Conservation (phyloP, 805 yeast genomes). For the Barnettozyma pratensis region DNA sequence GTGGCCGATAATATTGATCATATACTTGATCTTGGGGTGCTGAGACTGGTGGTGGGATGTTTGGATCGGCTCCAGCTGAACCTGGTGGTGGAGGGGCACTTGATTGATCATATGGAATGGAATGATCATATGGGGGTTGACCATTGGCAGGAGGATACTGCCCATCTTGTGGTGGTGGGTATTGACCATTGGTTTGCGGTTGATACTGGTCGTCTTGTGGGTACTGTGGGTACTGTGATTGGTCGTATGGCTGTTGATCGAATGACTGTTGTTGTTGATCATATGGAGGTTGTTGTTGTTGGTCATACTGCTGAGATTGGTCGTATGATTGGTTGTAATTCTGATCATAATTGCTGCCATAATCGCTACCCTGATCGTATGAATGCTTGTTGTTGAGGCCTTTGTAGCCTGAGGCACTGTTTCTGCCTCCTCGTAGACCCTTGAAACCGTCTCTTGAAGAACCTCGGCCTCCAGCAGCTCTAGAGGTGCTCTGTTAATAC, state of each 20-base stretch:
- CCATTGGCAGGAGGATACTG: background rate
- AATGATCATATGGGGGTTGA: too few relatives aligned
- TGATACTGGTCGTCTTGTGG: background rate
- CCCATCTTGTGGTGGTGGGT: background rate
- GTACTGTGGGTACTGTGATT: background rate
- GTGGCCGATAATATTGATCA: background rate
- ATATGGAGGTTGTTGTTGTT: background rate
- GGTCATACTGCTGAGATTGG: background rate
- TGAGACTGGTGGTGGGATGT: background rate
- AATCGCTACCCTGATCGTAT: background rate
- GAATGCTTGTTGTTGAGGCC: background rate
- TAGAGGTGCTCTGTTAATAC: too few relatives aligned
- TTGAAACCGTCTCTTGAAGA: background rate
- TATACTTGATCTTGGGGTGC: background rate
- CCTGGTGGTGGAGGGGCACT: background rate
- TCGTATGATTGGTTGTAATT: background rate
- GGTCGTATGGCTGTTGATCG: slow-evolving; percentile 1
- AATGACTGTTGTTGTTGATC: background rate
- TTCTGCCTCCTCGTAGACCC: background rate
- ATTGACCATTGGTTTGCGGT: too few relatives aligned
- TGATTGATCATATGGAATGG: background rate
- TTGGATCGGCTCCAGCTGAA: background rate
- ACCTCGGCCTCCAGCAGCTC: background rate
- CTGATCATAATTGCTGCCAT: background rate
- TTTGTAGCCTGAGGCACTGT: background rate